Percentiles rank a stretch among this genome's conserved stretches.
These are phyloP conservation scores for Ophiostoma piceae DNA, from an alignment of 2,329 filamentous ascomycete genomes.

Conservation along the genomic window DNA sequence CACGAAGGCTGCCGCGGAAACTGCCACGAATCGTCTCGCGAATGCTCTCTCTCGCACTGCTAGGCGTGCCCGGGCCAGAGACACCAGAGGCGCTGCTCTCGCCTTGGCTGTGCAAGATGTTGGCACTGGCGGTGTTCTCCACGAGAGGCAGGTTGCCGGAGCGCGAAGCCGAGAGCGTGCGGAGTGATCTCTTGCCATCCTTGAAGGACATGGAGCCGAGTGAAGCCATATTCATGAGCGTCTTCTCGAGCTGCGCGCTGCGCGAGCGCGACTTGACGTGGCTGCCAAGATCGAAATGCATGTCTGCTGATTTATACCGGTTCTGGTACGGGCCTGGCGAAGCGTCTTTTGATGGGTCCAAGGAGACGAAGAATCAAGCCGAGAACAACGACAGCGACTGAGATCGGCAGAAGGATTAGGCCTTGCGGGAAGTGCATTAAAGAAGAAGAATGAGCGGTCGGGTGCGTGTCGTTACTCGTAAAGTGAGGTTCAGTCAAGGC, in stretches of 20 bases:
- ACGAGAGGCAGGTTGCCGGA: constrained; percentile 36
- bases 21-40: background rate
- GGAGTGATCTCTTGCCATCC: constrained; percentile 28
- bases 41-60: constrained; percentile 7
- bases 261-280: constrained; percentile 44
- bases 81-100: constrained; percentile 3
- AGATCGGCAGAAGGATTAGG: background rate
- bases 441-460: background rate
- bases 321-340: background rate
- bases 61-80: background rate
- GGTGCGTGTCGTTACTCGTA: background rate
- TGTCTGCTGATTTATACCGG: constrained; percentile 25
- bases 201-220: constrained; percentile 20
- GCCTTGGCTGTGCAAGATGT: background rate
- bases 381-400: background rate
- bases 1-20: constrained; percentile 28
- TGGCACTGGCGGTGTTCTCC: constrained; percentile 31
- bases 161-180: constrained; percentile 32
- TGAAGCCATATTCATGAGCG: constrained; percentile 22
- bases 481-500: background rate
- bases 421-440: background rate
- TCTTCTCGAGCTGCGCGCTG: constrained; percentile 46
- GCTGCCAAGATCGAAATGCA: constrained; percentile 41
- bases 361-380: background rate
- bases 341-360: background rate